A percentile compares a stretch with the other conserved stretches of the same genome.
These are phyloP conservation scores for Aspergillus fumigatiaffinis DNA, from an alignment of 2,329 filamentous ascomycete genomes.

Conservation along the genomic window DNA sequence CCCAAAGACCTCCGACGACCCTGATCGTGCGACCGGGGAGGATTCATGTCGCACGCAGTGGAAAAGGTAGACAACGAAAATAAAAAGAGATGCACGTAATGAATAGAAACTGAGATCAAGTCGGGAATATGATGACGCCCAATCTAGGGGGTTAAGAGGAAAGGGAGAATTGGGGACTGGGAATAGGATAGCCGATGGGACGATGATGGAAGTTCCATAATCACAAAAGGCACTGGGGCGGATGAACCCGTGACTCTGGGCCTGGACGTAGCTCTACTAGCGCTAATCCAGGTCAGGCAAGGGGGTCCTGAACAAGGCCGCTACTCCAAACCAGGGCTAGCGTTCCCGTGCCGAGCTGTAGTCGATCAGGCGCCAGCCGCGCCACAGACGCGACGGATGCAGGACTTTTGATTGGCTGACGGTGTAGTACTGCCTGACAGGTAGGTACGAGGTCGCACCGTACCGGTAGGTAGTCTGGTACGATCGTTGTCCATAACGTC, in stretches of 20 bases:
- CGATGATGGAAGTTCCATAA: conserved; percentile 20
- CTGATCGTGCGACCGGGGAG: conserved; percentile 30
- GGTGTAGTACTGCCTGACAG: conserved; percentile 3
- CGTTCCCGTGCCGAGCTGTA: conserved; percentile 26
- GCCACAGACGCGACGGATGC: conserved; percentile 12
- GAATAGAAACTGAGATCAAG: conserved; percentile 4
- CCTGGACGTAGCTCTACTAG: conserved; percentile 18
- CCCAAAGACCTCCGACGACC: conserved; percentile 34
- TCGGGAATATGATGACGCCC: conserved; percentile 1
- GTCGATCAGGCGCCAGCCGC: conserved; percentile 22
- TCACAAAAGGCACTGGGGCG: conserved; percentile 18
- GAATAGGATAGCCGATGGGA: conserved; percentile 11
- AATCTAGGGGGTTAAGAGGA: conserved; percentile 7
- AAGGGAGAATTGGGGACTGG: conserved; percentile 2
- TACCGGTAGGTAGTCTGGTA: not conserved
- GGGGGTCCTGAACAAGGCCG: conserved; percentile 6
- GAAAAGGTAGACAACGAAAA: conserved; percentile 2
- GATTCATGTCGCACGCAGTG: conserved; percentile 34
- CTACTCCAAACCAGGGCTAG: conserved; percentile 28
- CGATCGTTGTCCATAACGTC: not conserved
- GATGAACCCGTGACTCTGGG: conserved; percentile 34
- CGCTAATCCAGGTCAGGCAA: conserved; percentile 27
- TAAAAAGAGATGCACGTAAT: not conserved
- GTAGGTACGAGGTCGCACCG: not conserved
- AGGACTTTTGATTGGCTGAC: conserved; percentile 16